Base-by-base conservation (phyloP, 2,329 filamentous ascomycete genomes). In the Colletotrichum filicis region DNA sequence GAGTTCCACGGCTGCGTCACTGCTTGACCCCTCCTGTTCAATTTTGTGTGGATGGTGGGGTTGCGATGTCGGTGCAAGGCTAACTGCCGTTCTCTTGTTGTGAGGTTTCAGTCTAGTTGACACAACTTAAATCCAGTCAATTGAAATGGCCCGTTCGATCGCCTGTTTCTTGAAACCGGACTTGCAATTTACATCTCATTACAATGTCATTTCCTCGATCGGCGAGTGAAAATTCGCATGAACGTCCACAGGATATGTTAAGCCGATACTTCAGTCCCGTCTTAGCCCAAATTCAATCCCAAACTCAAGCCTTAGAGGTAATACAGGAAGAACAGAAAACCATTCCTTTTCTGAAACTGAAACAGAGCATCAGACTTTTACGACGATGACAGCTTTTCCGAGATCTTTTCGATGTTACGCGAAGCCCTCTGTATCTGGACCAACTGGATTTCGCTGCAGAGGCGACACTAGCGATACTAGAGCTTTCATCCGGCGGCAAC, bases 41-140 rank as follows among this genome's bases (percentile, higher is more conserved):
- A 61, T 66, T 73, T 73, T 71, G 71, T 64, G 70, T 65, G 53
- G 49, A 57, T 71, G 67, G 71, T 73, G 71, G 71, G 71, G 71
- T 71, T 73, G 49, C 61, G n/a, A 52, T 35, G 24, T 56, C 66
- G 71, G 71, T 73, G 70, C 66, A 55, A 49, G 71, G 66, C 32
- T 73, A 73, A 66, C 66, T 24, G n/a, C 14, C 42, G 6, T 53
- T 12, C 24, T 19, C 4, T 11, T 14, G 24, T 32, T 9, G 55
- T n/a, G 4, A n/a, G 24, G 53, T 49, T 37, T 19, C 19, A 8
- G 46, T 11, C 8, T 12, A 5, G 26, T 14, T 26, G 2, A 19
- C 6, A 11, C 9, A 26, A 4, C 49, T 28, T 16, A 1, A 6
- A 12, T 37, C 42, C 49, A 57, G 35, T 62, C 35, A 37, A 28